Conservation (phyloP, 2,329 filamentous ascomycete species). For the Penicillium italicum region DNA sequence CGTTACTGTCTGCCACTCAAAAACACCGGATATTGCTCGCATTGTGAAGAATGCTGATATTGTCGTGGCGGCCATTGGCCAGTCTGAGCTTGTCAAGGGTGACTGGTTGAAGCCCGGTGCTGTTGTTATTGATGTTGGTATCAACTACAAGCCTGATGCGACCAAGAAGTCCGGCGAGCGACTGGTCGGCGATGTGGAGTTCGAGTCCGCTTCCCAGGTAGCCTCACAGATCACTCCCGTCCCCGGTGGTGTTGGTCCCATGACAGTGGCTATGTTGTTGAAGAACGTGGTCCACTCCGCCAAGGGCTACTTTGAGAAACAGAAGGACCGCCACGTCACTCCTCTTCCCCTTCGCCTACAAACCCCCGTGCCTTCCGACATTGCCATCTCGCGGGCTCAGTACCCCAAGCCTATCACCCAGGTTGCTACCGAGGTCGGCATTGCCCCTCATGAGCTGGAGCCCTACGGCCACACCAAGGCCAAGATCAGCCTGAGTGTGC, state of each 20-base stretch:
- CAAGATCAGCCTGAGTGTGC: slow-evolving; percentile 79
- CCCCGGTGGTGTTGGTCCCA: slow-evolving; percentile 92
- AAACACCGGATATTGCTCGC: slow-evolving; percentile 68
- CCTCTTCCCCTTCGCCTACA: slow-evolving; percentile 79
- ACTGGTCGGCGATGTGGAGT: slow-evolving; percentile 94
- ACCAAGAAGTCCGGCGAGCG: slow-evolving; percentile 89
- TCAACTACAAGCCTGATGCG: slow-evolving; percentile 86
- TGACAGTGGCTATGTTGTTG: slow-evolving; percentile 98
- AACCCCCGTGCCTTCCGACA: slow-evolving; percentile 88
- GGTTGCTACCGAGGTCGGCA: slow-evolving; percentile 81
- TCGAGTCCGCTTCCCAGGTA: slow-evolving; percentile 74
- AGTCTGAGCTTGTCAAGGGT: slow-evolving; percentile 82
- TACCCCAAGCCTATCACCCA: slow-evolving; percentile 86
- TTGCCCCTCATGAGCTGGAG: slow-evolving; percentile 83
- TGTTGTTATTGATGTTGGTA: slow-evolving; percentile 97
- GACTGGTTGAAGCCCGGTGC: slow-evolving; percentile 92
- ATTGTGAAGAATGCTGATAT: slow-evolving; percentile 83
- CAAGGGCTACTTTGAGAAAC: slow-evolving; percentile 72
- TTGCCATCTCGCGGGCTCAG: slow-evolving; percentile 84
- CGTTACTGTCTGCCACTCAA: slow-evolving; percentile 92
- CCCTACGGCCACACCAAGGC: slow-evolving; percentile 94
- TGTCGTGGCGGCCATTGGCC: slow-evolving; percentile 85
- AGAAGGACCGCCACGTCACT: slow-evolving; percentile 73
- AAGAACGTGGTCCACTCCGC: slow-evolving; percentile 92
- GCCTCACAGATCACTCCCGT: slow-evolving; percentile 94